These are phyloP conservation scores for Evernia prunastri DNA, from an alignment of 495 filamentous ascomycete species.

Conservation along the genomic window DNA sequence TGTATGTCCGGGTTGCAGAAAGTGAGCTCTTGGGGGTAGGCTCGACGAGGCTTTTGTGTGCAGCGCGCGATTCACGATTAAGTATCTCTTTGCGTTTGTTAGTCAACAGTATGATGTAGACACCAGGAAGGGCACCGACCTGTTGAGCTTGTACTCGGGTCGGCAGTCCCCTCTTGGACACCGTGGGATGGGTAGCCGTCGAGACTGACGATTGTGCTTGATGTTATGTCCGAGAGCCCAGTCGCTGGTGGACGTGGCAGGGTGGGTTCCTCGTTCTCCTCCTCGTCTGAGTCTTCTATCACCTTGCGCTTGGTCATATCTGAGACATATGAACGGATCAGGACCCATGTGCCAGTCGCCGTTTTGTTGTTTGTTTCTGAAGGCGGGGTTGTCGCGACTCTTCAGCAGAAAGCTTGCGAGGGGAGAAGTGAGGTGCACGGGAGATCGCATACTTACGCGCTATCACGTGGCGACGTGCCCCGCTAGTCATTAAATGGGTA, in stretches of 20 bases:
- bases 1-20: constrained; percentile 2
- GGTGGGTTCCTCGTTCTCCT: constrained; percentile 39
- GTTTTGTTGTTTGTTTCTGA: no score
- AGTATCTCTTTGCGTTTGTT: constrained; percentile 17
- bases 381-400: no score
- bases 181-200: neutral
- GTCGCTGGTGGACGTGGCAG: constrained; percentile 18
- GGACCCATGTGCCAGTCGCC: no score
- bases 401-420: no score
- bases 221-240: constrained; percentile 5
- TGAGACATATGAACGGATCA: no score
- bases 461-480: neutral
- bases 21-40: constrained; percentile 15
- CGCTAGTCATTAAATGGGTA: no score
- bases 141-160: constrained; percentile 24
- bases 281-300: constrained; percentile 48
- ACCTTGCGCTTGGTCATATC: constrained; percentile 33
- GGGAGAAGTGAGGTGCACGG: neutral
- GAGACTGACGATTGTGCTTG: constrained; percentile 2
- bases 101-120: neutral
- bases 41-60: constrained; percentile 23
- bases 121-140: constrained; percentile 7
- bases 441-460: no score
- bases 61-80: constrained; percentile 22
- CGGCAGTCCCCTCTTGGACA: neutral